Evolutionary conservation across 2,329 filamentous ascomycete genomes (phyloP).

Genomic region (Xylariaceae sp.): DNA sequence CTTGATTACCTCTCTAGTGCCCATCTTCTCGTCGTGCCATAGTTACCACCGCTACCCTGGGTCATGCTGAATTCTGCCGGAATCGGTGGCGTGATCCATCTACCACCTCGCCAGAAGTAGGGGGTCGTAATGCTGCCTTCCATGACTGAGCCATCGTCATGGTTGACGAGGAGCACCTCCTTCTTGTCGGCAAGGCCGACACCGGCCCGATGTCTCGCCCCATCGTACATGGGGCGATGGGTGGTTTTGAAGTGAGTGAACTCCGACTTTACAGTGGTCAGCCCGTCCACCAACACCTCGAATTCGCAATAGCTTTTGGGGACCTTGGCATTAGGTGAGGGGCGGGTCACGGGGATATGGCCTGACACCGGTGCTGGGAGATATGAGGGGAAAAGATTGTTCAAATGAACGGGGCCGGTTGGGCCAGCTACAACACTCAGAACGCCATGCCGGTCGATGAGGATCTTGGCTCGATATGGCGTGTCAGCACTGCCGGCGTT

Average conservation of each 20-base stretch:
- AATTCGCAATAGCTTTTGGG: constrained; percentile 34
- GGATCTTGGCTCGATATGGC: constrained; percentile 49
- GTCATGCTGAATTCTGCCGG: constrained; percentile 34
- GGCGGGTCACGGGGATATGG: constrained; percentile 9
- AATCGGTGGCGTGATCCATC: constrained; percentile 79
- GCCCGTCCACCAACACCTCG: constrained; percentile 41
- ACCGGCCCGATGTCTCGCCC: constrained; percentile 56
- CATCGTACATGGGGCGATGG: constrained; percentile 63
- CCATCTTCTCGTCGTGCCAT: constrained; percentile 78
- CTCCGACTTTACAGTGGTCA: constrained; percentile 44
- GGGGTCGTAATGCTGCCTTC: constrained; percentile 80
- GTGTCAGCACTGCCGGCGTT: constrained; percentile 26
- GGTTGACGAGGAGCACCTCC: constrained; percentile 73
- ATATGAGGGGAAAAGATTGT: constrained; percentile 52
- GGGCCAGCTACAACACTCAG: constrained; percentile 40
- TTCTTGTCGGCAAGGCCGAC: constrained; percentile 48
- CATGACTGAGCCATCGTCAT: constrained; percentile 59
- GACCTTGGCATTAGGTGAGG: constrained; percentile 9
- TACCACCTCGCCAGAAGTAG: constrained; percentile 67
- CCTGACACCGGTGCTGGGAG: constrained; percentile 43
- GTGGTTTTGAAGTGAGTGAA: constrained; percentile 88
- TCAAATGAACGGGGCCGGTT: constrained; percentile 18
- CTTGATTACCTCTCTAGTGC: constrained; percentile 58
- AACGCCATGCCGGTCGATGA: constrained; percentile 46
- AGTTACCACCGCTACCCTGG: constrained; percentile 66